Percentiles rank a stretch among this genome's conserved stretches.
Conservation (phyloP, 345 rosid genomes). For the Melaleuca alternifolia region DNA sequence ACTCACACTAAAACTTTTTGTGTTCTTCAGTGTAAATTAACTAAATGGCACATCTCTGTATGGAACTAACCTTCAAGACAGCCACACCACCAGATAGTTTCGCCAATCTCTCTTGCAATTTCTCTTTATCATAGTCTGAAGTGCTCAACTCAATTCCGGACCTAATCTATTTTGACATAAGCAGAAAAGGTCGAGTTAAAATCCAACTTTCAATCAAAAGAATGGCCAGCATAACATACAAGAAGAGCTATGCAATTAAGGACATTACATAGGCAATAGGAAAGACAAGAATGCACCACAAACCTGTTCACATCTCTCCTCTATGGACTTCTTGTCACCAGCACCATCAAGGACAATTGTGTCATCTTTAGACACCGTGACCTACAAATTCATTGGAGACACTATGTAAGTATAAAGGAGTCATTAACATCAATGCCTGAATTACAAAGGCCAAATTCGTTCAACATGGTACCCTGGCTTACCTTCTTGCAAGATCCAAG, state of each 20-base stretch:
- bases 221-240: background rate
- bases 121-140: slow-evolving; percentile 93
- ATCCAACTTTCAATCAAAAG: background rate
- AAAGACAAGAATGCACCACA: background rate
- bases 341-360: slow-evolving; percentile 89
- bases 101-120: slow-evolving; percentile 88
- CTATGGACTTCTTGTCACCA: slow-evolving; percentile 82
- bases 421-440: background rate
- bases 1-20: background rate
- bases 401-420: background rate
- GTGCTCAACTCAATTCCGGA: slow-evolving; percentile 66
- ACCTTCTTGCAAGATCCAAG: slow-evolving; percentile 96
- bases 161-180: slow-evolving; percentile 37
- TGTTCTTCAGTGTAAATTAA: background rate
- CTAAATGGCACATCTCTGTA: background rate
- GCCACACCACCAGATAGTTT: slow-evolving; percentile 98
- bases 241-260: background rate
- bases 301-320: slow-evolving; percentile 87
- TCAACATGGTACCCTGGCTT: background rate
- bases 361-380: slow-evolving; percentile 86
- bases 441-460: background rate
- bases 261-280: background rate
- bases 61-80: slow-evolving; percentile 65
- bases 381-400: slow-evolving; percentile 13
- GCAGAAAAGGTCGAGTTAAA: background rate